Evolutionary conservation across 2,329 filamentous ascomycete species (phyloP).

Genomic region (Nothophoma quercina): DNA sequence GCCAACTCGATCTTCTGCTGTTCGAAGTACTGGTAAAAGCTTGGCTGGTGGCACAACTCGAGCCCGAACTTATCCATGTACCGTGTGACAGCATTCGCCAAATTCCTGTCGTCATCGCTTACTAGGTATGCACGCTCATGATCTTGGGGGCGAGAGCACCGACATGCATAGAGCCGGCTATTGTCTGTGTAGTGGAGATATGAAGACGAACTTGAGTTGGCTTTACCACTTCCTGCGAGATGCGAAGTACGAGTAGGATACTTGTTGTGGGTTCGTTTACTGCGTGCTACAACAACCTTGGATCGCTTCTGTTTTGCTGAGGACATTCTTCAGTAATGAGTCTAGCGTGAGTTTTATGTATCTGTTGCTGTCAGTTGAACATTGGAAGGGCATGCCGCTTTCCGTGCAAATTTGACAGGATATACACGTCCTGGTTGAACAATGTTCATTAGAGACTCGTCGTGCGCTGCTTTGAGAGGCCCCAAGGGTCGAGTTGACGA

Average conservation of each 20-base stretch:
- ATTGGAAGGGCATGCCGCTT: too few species aligned
- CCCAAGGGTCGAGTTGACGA: too few species aligned
- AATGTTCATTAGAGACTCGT: too few species aligned
- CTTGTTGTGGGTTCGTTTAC: conserved; percentile 8
- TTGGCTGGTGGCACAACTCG: conserved; percentile 6
- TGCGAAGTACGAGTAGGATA: conserved; percentile 1
- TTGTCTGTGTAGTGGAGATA: not conserved
- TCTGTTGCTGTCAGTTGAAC: too few species aligned
- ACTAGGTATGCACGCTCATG: not conserved
- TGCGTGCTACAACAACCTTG: conserved; percentile 12
- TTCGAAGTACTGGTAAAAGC: not conserved
- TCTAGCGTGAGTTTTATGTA: too few species aligned
- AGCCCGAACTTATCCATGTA: conserved; percentile 20
- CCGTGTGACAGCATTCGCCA: conserved; percentile 13
- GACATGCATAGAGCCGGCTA: not conserved
- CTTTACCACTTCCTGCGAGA: not conserved
- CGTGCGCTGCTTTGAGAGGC: too few species aligned
- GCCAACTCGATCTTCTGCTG: not conserved
- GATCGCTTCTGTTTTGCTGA: not conserved
- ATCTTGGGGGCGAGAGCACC: not conserved
- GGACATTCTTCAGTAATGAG: not conserved
- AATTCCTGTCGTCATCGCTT: not conserved
- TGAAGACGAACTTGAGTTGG: too few species aligned
- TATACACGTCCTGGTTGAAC: too few species aligned
- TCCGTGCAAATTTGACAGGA: too few species aligned